These are phyloP conservation scores for Yarrowia galli DNA, from an alignment of 1,139 yeast species.

Conservation along the genomic window DNA sequence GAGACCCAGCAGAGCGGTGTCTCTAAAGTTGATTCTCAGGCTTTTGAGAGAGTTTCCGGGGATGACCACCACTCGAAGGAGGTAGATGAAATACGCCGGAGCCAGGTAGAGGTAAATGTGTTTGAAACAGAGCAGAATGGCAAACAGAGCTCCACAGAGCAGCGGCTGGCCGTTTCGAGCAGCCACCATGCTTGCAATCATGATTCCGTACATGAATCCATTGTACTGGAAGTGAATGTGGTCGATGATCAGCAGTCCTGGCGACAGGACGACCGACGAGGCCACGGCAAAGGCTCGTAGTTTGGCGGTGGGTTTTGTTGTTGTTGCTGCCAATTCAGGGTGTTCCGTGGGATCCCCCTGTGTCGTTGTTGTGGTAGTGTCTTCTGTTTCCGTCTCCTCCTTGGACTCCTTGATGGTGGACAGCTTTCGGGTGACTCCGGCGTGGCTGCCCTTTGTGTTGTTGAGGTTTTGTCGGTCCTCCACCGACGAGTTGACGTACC, in stretches of 20 bases:
- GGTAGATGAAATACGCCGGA: slow-evolving; percentile 86
- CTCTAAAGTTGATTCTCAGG: slow-evolving; percentile 53
- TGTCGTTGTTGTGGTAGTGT: too few species aligned
- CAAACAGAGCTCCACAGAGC: slow-evolving; percentile 74
- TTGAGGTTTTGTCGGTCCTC: slow-evolving; percentile 39
- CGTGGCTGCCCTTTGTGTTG: slow-evolving; percentile 14
- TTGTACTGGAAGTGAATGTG: slow-evolving; percentile 96
- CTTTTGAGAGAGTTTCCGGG: slow-evolving; percentile 32
- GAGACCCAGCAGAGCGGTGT: slow-evolving; percentile 65
- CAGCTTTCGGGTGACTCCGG: slow-evolving; percentile 41
- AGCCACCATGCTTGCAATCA: slow-evolving; percentile 73
- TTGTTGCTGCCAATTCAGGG: slow-evolving; percentile 8
- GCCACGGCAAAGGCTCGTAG: slow-evolving; percentile 75
- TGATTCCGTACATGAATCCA: slow-evolving; percentile 88
- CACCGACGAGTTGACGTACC: slow-evolving; percentile 65
- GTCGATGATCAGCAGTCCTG: slow-evolving; percentile 86
- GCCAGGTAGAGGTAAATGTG: slow-evolving; percentile 93
- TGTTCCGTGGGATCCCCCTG: background rate
- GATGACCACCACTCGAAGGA: slow-evolving; percentile 71
- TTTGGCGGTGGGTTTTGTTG: slow-evolving; percentile 40
- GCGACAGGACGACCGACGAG: slow-evolving; percentile 82
- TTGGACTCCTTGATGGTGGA: slow-evolving; percentile 27
- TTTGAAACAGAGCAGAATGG: slow-evolving; percentile 85
- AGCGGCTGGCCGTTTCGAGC: slow-evolving; percentile 68
- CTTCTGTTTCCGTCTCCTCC: slow-evolving; percentile 38